A percentile compares a stretch with the other conserved stretches of the same genome.
phyloP scores from a whole-genome alignment of 306 rosid species.

The Cucurbita maxima region DNA sequence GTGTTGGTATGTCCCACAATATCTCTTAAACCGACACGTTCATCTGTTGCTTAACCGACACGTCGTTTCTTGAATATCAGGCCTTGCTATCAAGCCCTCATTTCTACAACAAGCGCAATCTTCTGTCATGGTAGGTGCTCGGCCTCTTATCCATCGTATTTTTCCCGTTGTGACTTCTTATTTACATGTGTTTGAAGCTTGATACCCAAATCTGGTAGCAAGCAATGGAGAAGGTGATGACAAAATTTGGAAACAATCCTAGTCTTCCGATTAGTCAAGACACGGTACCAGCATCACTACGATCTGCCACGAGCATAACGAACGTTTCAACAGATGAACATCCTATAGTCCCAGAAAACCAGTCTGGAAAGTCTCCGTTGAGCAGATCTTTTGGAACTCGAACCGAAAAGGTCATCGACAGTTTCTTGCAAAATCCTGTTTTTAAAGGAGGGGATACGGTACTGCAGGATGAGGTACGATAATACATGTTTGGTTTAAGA shows the following conservation, averaged over 20 bases:
- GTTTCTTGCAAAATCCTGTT: slow-evolving; percentile 63
- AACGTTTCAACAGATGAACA: slow-evolving; percentile 21
- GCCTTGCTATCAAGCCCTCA: slow-evolving; percentile 73
- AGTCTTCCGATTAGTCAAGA: slow-evolving; percentile 35
- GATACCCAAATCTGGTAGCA: slow-evolving; percentile 27
- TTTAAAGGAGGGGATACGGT: slow-evolving; percentile 49
- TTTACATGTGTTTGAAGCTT: slow-evolving; percentile 10
- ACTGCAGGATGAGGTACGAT: slow-evolving; percentile 32
- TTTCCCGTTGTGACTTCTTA: not conserved
- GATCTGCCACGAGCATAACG: slow-evolving; percentile 26
- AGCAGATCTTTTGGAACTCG: slow-evolving; percentile 34
- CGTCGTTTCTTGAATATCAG: slow-evolving; percentile 27
- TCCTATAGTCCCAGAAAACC: slow-evolving; percentile 23
- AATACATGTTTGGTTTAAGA: not conserved
- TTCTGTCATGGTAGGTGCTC: slow-evolving; percentile 37
- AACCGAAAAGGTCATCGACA: slow-evolving; percentile 61
- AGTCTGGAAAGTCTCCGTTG: slow-evolving; percentile 22
- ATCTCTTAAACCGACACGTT: not conserved
- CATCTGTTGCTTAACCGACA: not conserved
- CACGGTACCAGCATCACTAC: slow-evolving; percentile 41
- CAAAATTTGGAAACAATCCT: slow-evolving; percentile 50
- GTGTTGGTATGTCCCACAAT: slow-evolving; percentile 52
- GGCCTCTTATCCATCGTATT: slow-evolving; percentile 3
- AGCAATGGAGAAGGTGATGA: slow-evolving; percentile 55
- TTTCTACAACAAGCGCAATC: slow-evolving; percentile 62